Base-by-base conservation (phyloP, 1,284 basidiomycete genomes). In the Heimioporus retisporus region DNA sequence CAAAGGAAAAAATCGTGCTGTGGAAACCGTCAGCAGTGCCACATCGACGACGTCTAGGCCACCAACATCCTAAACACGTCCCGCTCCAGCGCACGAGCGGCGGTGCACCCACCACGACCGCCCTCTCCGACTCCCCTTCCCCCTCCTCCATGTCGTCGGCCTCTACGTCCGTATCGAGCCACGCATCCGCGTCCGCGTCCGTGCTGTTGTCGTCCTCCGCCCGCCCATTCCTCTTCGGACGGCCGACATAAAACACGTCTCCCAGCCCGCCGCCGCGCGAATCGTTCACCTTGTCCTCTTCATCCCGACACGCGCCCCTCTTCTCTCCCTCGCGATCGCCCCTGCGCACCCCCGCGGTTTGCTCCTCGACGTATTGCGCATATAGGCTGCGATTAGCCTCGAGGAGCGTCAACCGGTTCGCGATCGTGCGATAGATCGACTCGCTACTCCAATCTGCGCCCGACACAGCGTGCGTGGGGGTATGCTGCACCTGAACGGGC, bases 341-440 rank as follows among this genome's bases (percentile, higher is more conserved):
- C 55, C 65, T 83, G 10, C 95, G 85, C 46, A 98, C 86, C 46
- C 90, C 88, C 25, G 87, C 83, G 1, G 92, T 93, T 77, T 98
- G 97, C 75, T 97, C 96, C 74, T 97, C 96, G 31, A 98, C 91
- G 77, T 98, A 99, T 23, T 91, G 87, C 59, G 92, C 88, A 61
- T 96, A 93, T 2, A 99, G 83, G 0, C 95, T 96, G 53, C 96
- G 93, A 75, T 98, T 98, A 11, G 88, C 87, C 77, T 99, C 97
- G 7, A 99, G 86, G 10, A 90, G 90, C 10, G 88, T 89, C 18
- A 99, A 86, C 3, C 96, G 91, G 70, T 98, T 97, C 89, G 96
- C 96, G 73, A 99, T 99, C 15, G 93, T 95, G 15, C 96, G 92
- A 75, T 98, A 99, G 73, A 99, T 97, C 1, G 96, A 97, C 79